A percentile compares a stretch with the other conserved stretches of the same genome.
Evolutionary conservation across 352 stramenopile species (phyloP).

Genomic region (Globisporangium nunn): DNA sequence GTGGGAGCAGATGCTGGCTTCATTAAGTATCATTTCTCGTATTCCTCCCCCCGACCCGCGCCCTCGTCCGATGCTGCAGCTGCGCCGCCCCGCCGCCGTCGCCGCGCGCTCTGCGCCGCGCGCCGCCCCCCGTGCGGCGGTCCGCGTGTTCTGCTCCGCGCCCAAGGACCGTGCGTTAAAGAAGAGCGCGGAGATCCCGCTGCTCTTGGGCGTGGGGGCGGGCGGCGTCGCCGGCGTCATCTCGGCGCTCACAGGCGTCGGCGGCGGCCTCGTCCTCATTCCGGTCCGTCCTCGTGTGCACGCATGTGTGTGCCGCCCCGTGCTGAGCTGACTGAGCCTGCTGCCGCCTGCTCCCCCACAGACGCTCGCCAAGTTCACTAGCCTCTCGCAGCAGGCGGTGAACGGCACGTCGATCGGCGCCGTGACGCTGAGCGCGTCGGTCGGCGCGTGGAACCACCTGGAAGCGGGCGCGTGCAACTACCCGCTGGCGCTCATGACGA

Average conservation of each 20-base stretch:
- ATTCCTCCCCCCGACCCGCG: no score
- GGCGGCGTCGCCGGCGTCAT: constrained; percentile 62
- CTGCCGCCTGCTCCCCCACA: constrained; percentile 9
- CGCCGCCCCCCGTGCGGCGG: neutral
- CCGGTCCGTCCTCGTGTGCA: constrained; percentile 26
- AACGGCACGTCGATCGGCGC: constrained; percentile 80
- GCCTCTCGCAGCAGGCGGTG: constrained; percentile 67
- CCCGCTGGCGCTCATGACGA: constrained; percentile 64
- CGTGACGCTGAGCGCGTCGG: constrained; percentile 57
- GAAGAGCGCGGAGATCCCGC: constrained; percentile 32
- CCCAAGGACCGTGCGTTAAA: constrained; percentile 24
- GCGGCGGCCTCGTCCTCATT: constrained; percentile 79
- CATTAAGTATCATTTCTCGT: no score
- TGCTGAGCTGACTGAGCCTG: no score
- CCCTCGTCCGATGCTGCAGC: neutral
- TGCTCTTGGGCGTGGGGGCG: constrained; percentile 33
- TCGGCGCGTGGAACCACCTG: constrained; percentile 73
- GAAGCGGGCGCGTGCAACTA: constrained; percentile 65
- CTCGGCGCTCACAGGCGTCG: constrained; percentile 75
- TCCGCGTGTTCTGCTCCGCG: constrained; percentile 42
- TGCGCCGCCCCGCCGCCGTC: neutral
- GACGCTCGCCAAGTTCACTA: constrained; percentile 77
- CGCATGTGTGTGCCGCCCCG: neutral
- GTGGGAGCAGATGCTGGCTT: no score
- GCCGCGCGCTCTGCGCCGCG: neutral